These are phyloP conservation scores for Kodamaea leandrae DNA, from an alignment of 805 yeast species.

Conservation along the genomic window DNA sequence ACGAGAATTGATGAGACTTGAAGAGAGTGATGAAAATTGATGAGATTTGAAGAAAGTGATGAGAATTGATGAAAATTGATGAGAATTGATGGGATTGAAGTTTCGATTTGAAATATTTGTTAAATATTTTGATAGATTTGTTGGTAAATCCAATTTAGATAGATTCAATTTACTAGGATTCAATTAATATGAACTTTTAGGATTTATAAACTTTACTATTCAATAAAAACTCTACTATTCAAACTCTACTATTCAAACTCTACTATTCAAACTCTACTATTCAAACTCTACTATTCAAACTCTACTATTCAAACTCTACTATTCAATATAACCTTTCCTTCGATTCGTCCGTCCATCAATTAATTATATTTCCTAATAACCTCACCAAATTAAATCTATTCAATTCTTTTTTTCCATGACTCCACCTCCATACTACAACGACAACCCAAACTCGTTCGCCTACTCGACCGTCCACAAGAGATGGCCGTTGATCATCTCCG, in stretches of 20 bases:
- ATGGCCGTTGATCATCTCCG: constrained; percentile 82
- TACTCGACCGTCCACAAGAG: constrained; percentile 71
- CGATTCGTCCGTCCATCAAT: neutral
- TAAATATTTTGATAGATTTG: no score
- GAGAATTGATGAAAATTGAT: neutral
- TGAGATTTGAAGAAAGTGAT: neutral
- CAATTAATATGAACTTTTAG: no score
- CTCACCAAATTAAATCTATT: constrained; percentile 5
- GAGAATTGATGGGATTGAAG: neutral
- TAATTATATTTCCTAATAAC: neutral
- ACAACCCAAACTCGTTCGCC: constrained; percentile 78
- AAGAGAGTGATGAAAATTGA: neutral
- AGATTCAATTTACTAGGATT: no score
- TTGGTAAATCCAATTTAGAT: no score
- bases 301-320: no score
- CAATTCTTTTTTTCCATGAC: constrained; percentile 1
- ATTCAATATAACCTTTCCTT: neutral
- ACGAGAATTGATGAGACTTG: neutral
- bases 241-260: no score
- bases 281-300: no score
- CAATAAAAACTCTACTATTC: no score
- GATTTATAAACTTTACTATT: no score
- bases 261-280: no score
- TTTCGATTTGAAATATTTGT: no score
- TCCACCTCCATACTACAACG: constrained; percentile 57